Evolutionary conservation across 441 rosid species (phyloP), one percentile per base, ranked within the genome.

Genomic region (Erysimum cheiri): DNA sequence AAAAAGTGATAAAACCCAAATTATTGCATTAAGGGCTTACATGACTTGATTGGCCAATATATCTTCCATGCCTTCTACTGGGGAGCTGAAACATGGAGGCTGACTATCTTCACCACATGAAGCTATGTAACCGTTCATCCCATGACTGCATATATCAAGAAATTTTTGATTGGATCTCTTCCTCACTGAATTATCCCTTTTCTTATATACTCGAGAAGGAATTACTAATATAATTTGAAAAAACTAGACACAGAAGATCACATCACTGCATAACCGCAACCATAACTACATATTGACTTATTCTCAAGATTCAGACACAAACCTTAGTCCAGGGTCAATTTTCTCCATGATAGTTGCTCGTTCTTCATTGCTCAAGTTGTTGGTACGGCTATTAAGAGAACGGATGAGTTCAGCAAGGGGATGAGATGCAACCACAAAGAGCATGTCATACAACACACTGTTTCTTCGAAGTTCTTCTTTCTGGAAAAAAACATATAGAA

Each of bases 61-160:
- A 85, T 94, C 99, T 76, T 90, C 96, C 96, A 92, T 82, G 73
- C 85, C 87, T 11, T 41, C 75, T 40, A 94, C 80, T 4, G 98
- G 96, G 70, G 99, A 94, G 77, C 88, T 84, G 75, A 88, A 83
- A 78, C 86, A 69, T 39, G 94, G 87, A 58, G 96, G 97, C 57
- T 86, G 91, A 58, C 89, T 70, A 73, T 88, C 94, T 74, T 86
- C 97, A 66, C 78, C 84, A 71, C 93, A 92, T 36, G 91, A 91
- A 37, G 85, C 85, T 73, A 94, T 76, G 78, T 85, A 94, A 64
- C 98, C 99, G 60, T 92, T 90, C 98, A 94, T 90, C 61, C 92
- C 98, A 69, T 83, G 93, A 75, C 97, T 93, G 92, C 92, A 91
- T 11, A 75, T 14, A 85, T 69, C 70, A 67, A 17, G 8, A 32